Percentiles rank a stretch among this genome's conserved stretches.
Evolutionary conservation across 2,329 filamentous ascomycete species (phyloP).

Genomic region (Escovopsis sp.): DNA sequence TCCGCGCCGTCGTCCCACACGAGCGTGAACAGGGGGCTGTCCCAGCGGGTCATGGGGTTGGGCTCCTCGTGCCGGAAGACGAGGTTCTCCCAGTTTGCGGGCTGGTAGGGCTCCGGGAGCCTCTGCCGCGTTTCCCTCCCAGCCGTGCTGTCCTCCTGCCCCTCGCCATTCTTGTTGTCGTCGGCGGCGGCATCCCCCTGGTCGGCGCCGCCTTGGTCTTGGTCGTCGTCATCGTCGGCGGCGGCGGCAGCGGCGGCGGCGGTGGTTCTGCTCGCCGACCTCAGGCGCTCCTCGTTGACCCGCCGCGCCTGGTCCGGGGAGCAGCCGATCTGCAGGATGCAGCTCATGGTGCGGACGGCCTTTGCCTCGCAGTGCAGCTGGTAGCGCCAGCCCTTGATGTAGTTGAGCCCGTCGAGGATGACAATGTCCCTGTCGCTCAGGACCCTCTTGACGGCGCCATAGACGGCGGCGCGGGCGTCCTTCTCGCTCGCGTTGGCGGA

Average conservation of each 20-base stretch:
- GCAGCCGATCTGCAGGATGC: conserved; percentile 54
- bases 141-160: not conserved
- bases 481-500: conserved; percentile 67
- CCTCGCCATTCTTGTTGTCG: not conserved
- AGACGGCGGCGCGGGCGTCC: conserved; percentile 61
- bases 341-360: conserved; percentile 59
- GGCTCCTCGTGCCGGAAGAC: conserved; percentile 77
- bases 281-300: conserved; percentile 46
- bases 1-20: conserved; percentile 58
- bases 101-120: conserved; percentile 31
- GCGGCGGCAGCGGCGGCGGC: not conserved
- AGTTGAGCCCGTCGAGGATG: conserved; percentile 67
- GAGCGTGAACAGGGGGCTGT: conserved; percentile 67
- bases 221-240: too few species aligned
- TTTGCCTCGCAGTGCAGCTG: conserved; percentile 78
- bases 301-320: conserved; percentile 33
- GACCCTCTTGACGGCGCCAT: conserved; percentile 64
- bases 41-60: conserved; percentile 73
- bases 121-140: conserved; percentile 4
- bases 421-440: conserved; percentile 61
- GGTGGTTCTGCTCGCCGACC: too few species aligned
- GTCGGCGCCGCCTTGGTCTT: too few species aligned
- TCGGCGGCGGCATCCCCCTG: too few species aligned
- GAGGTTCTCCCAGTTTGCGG: conserved; percentile 59
- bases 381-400: conserved; percentile 83